A percentile compares a stretch with the other conserved stretches of the same genome.
phyloP scores from a whole-genome alignment of 495 filamentous ascomycete species.

The Beverwykella pulmonaria region DNA sequence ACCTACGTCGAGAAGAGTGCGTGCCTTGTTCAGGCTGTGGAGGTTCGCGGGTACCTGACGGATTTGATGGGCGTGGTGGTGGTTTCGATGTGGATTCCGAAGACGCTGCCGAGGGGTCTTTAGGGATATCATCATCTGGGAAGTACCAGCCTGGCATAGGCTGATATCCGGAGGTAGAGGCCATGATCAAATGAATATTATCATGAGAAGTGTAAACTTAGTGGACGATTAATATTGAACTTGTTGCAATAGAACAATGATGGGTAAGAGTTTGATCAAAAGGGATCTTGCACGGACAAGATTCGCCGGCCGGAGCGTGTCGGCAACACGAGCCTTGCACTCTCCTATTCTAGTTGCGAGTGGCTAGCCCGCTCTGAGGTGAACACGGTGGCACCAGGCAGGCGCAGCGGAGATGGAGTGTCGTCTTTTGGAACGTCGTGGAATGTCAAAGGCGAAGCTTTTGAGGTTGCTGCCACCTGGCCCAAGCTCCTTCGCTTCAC shows the following conservation, averaged over 20 bases:
- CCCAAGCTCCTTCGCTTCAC: constrained; percentile 30
- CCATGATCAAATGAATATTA: constrained; percentile 32
- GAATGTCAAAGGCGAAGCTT: constrained; percentile 21
- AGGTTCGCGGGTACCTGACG: constrained; percentile 24
- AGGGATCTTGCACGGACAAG: not conserved
- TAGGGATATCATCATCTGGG: constrained; percentile 42
- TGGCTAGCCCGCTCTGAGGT: not conserved
- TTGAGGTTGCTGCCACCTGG: constrained; percentile 5
- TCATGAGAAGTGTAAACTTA: not conserved
- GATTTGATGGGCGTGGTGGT: constrained; percentile 19
- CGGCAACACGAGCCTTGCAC: not conserved
- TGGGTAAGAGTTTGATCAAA: not conserved
- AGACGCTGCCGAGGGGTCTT: not conserved
- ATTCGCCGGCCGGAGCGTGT: not conserved
- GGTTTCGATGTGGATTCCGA: not conserved
- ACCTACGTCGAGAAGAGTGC: constrained; percentile 34
- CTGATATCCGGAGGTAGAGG: constrained; percentile 41
- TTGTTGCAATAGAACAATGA: not conserved
- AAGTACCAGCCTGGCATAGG: constrained; percentile 45
- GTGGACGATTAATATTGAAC: not conserved
- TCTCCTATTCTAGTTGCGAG: not conserved
- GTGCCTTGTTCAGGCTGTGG: constrained; percentile 39
- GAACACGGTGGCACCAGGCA: constrained; percentile 20
- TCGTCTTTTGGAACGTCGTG: constrained; percentile 4
- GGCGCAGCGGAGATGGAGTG: not conserved